phyloP scores from a whole-genome alignment of 257 asterid genomes.

The Cinchona pubescens region DNA sequence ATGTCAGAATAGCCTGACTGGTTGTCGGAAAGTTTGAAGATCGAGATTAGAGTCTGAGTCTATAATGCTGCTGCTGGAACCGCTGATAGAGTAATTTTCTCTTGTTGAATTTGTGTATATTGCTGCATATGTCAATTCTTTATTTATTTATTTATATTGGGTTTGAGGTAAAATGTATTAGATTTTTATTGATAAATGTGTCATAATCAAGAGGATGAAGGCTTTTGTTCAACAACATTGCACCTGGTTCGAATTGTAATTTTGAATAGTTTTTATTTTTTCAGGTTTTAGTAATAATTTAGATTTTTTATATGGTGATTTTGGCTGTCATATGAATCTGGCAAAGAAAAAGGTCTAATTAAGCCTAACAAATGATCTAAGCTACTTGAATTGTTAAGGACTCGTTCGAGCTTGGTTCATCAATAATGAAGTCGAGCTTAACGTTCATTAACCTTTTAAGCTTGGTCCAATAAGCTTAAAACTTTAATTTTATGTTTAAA shows the following conservation, averaged over 20 bases:
- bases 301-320: not conserved
- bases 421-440: no score
- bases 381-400: no score
- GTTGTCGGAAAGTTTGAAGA: constrained; percentile 36
- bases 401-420: no score
- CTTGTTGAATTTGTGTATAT: not conserved
- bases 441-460: no score
- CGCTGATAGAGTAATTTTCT: constrained; percentile 26
- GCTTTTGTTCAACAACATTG: not conserved
- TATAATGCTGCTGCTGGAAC: constrained; percentile 41
- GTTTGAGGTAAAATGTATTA: no score
- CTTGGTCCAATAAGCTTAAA: no score
- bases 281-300: no score
- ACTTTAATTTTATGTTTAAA: no score
- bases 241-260: not conserved
- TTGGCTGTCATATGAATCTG: not conserved
- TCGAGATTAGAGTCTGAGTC: constrained; percentile 31
- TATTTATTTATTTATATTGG: no score
- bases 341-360: not conserved
- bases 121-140: no score
- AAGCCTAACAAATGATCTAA: no score
- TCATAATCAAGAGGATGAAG: not conserved
- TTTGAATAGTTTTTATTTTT: not conserved
- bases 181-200: no score
- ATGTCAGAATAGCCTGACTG: constrained; percentile 30